Evolutionary conservation across 2,329 filamentous ascomycete species (phyloP), one percentile per base, ranked within the genome.

Genomic region (Huntiella omanensis): DNA sequence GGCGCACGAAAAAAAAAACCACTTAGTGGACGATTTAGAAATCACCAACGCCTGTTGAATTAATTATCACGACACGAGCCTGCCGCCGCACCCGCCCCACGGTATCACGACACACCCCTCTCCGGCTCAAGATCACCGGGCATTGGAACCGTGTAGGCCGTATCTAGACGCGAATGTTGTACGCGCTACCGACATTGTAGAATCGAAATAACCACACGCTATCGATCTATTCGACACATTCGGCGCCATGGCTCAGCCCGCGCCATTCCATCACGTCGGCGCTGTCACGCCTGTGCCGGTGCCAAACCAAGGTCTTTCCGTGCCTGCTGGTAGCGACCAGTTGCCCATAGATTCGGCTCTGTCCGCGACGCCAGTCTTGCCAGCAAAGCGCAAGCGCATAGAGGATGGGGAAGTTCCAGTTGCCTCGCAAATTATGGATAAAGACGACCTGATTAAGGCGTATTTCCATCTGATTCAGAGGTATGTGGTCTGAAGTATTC

Each of bases 371-470:
- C 22, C 39, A 16, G 38, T 57, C 45, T 54, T 63, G 33, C 58
- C 65, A 19, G 62, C 62, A 49, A 77, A 77, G 63, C 65, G 73
- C 58, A 77, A 77, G 62, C 73, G 73, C 65, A 70, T 74, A 54
- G 59, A 61, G 43, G 62, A 57, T 49, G 64, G 15, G n/a, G 11
- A 33, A n/a, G 12, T 15, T 17, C 6, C 16, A n/a, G 35, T 6
- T 39, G 13, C 32, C 22, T 45, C 45, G 32, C 39, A 46, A 17
- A 40, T 43, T 40, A 36, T 45, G n/a, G 46, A 51, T 34, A 55
- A 61, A 49, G 59, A 57, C 50, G 56, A 60, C 47, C 54, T 64
- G 45, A 59, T 67, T 45, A 58, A 60, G 50, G 57, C 57, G 45
- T 64, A 60, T 41, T 58, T 61, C 28, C 55, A 61, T 33, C 57